Evolutionary conservation across 768 basidiomycete genomes (phyloP), one percentile per base, ranked within the genome.

Genomic region (Trametes maxima): DNA sequence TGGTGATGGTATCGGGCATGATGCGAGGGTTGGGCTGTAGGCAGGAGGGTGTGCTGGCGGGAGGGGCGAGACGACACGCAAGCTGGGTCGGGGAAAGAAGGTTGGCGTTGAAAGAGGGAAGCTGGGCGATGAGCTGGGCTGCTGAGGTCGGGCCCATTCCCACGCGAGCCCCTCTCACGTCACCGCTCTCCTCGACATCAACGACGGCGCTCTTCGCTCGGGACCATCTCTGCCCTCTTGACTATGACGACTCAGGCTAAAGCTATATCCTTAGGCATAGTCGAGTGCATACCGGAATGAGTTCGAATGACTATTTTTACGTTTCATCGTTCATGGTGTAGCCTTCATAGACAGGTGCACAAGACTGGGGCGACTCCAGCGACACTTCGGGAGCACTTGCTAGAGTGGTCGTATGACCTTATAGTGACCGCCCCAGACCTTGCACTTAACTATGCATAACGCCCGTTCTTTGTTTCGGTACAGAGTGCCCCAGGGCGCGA

Each of bases 1-100:
- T 60, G 7, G 68, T 46, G 22, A 60, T 44, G 13, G 73, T 67
- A 47, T 76, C 78, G 50, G 72, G 68, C 79, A 80, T 81, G 60
- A 43, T 60, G 21, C 43, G 57, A 28, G 22, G 8, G n/a, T 24
- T 45, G 28, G 14, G 22, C 3, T 49, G 54, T 1, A 5, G 21
- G 17, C 7, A 22, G 36, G 8, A 22, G 39, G n/a, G 28, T 25
- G 25, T 12, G 57, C 49, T 35, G 40, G 39, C 35, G 45, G 49
- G 44, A 39, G 66, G n/a, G 19, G 53, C 33, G 39, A 40, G 33
- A 24, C 39, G 56, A 48, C 49, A n/a, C 36, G 61, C 49, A 55
- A 45, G 49, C 55, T 49, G n/a, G 33, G 47, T 36, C 12, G 42
- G 42, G 33, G 42, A 51, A 25, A 37, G 12, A 25, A 22, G 49